These are phyloP conservation scores for Lachnellula hyalina DNA, from an alignment of 2,329 filamentous ascomycete species.

Conservation along the genomic window DNA sequence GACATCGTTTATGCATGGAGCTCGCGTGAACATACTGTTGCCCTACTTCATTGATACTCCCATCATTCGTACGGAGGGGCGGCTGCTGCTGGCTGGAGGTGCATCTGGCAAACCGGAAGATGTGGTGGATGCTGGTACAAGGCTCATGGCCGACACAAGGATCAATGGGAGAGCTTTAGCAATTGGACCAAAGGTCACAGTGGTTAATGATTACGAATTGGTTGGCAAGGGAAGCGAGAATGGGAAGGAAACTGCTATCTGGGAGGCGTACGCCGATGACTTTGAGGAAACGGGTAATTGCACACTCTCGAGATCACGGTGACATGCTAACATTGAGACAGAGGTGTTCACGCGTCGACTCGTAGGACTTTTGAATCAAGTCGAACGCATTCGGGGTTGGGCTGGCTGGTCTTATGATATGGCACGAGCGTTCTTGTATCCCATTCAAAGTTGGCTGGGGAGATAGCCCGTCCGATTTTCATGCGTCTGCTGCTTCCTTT, in stretches of 20 bases:
- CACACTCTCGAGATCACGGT: not conserved
- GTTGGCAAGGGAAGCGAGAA: constrained; percentile 11
- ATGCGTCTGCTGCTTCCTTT: not conserved
- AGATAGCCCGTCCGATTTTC: not conserved
- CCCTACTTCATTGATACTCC: constrained; percentile 63
- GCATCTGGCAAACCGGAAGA: constrained; percentile 48
- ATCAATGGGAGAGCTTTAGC: constrained; percentile 53
- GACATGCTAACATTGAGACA: constrained; percentile 2
- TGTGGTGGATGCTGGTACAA: constrained; percentile 58
- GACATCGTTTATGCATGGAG: constrained; percentile 42
- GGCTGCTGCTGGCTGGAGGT: constrained; percentile 51
- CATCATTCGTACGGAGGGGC: constrained; percentile 44
- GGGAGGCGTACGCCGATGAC: constrained; percentile 58
- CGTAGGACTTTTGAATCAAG: constrained; percentile 47
- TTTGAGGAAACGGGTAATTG: constrained; percentile 40
- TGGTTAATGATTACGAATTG: constrained; percentile 35
- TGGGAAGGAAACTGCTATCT: constrained; percentile 42
- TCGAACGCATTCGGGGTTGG: constrained; percentile 49
- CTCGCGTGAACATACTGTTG: constrained; percentile 61
- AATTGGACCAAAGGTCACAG: constrained; percentile 50
- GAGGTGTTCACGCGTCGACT: constrained; percentile 52
- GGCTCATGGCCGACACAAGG: constrained; percentile 53
- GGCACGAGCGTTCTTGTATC: constrained; percentile 18
- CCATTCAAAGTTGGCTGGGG: constrained; percentile 9
- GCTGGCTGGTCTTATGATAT: constrained; percentile 35